A percentile compares a stretch with the other conserved stretches of the same genome.
Conservation (phyloP, 2,329 filamentous ascomycete genomes). For the Venturia carpophila region DNA sequence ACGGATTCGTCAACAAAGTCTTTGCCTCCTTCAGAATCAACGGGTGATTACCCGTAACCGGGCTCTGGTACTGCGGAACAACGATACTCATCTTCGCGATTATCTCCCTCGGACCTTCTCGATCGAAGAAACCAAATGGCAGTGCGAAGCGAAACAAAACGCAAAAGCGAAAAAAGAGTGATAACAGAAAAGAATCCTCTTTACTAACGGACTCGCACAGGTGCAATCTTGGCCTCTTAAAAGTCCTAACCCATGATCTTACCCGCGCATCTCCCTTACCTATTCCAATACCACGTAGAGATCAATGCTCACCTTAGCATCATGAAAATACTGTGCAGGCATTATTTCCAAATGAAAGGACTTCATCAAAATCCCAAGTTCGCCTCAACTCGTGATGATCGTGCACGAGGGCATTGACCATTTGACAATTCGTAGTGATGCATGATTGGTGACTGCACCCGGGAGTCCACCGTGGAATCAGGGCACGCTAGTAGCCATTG, state of each 20-base stretch:
- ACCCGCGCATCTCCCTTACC: neutral
- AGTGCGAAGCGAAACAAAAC: neutral
- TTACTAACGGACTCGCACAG: neutral
- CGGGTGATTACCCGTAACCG: neutral
- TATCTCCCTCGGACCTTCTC: neutral
- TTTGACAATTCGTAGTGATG: neutral
- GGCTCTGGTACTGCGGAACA: neutral
- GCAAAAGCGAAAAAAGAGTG: neutral
- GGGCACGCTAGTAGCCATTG: neutral
- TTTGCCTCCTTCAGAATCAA: constrained; percentile 13
- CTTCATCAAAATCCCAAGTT: neutral
- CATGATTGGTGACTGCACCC: neutral
- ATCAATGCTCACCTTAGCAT: neutral
- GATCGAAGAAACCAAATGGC: neutral
- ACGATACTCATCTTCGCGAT: neutral
- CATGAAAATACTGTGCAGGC: neutral
- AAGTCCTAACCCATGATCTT: neutral
- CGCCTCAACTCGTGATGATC: neutral
- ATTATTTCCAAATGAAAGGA: neutral
- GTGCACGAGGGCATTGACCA: neutral
- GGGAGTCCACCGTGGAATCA: neutral
- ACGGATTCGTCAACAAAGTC: constrained; percentile 16
- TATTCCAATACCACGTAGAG: neutral
- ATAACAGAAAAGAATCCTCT: neutral
- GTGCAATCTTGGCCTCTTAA: neutral